These are phyloP conservation scores for Amphibolis antarctica DNA, from an alignment of 106 monocot genomes.

Conservation along the genomic window DNA sequence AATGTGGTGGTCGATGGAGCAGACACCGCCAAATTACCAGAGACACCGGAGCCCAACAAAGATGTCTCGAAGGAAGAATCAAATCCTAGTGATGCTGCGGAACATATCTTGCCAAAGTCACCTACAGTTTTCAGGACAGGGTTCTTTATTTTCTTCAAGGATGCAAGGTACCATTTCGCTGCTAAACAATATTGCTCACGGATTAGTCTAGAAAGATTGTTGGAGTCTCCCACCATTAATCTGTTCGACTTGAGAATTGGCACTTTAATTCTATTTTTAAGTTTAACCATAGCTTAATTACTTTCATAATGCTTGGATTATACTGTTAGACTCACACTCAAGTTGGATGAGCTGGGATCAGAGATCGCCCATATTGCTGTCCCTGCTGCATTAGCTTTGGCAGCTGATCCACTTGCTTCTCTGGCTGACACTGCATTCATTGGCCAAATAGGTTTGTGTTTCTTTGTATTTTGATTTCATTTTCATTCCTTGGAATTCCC, in stretches of 20 bases:
- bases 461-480: neutral
- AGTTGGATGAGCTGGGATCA: constrained; percentile 66
- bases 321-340: constrained; percentile 26
- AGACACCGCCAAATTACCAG: neutral
- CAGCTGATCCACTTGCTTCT: constrained; percentile 92
- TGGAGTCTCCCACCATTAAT: too few relatives aligned
- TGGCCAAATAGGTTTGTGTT: constrained; percentile 51
- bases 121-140: neutral
- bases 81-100: neutral
- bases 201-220: too few relatives aligned
- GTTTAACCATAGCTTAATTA: neutral
- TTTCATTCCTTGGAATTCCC: neutral
- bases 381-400: constrained; percentile 80
- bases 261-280: neutral
- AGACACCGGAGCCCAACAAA: neutral
- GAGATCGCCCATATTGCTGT: constrained; percentile 65
- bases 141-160: constrained; percentile 15
- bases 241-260: neutral
- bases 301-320: neutral
- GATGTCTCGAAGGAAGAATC: neutral
- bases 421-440: constrained; percentile 85
- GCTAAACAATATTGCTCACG: too few relatives aligned
- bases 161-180: constrained; percentile 7
- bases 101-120: neutral
- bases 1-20: neutral